Conservation (phyloP, 2,329 filamentous ascomycete species). For the Ophiostoma piceae region DNA sequence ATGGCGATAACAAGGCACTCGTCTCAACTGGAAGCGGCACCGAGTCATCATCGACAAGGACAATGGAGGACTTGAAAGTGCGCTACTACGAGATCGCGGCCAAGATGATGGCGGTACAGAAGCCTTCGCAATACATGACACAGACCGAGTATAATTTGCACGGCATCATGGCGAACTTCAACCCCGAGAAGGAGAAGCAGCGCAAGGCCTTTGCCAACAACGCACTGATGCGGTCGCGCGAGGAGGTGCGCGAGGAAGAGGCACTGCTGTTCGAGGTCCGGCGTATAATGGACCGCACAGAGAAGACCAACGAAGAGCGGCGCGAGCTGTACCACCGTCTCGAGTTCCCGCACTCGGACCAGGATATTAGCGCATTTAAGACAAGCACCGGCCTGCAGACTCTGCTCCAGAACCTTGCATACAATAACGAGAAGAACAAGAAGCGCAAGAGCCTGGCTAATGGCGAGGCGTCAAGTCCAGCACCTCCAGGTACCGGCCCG, state of each 20-base stretch:
- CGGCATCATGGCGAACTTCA: constrained; percentile 81
- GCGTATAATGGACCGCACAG: constrained; percentile 80
- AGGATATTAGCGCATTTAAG: constrained; percentile 72
- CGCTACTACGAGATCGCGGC: constrained; percentile 85
- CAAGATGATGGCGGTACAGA: constrained; percentile 73
- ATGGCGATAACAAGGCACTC: background rate
- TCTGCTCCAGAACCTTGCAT: constrained; percentile 73
- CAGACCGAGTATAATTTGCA: constrained; percentile 75
- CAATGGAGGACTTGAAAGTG: constrained; percentile 84
- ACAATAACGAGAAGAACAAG: constrained; percentile 74
- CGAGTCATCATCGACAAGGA: constrained; percentile 42
- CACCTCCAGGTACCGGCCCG: constrained; percentile 22
- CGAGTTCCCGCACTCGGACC: constrained; percentile 66
- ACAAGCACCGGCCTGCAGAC: constrained; percentile 73
- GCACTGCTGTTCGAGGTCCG: constrained; percentile 84
- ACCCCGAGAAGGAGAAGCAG: constrained; percentile 68
- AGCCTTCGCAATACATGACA: constrained; percentile 81
- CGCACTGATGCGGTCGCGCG: constrained; percentile 70
- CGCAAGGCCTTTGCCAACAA: constrained; percentile 82
- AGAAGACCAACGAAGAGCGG: constrained; percentile 80
- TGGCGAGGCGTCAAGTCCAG: constrained; percentile 46
- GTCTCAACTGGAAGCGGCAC: constrained; percentile 29
- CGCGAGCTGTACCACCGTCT: constrained; percentile 81
- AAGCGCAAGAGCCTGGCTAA: constrained; percentile 72
- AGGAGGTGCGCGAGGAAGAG: constrained; percentile 90